Conservation (phyloP, 495 filamentous ascomycete species). For the Aspergillus indologenus region DNA sequence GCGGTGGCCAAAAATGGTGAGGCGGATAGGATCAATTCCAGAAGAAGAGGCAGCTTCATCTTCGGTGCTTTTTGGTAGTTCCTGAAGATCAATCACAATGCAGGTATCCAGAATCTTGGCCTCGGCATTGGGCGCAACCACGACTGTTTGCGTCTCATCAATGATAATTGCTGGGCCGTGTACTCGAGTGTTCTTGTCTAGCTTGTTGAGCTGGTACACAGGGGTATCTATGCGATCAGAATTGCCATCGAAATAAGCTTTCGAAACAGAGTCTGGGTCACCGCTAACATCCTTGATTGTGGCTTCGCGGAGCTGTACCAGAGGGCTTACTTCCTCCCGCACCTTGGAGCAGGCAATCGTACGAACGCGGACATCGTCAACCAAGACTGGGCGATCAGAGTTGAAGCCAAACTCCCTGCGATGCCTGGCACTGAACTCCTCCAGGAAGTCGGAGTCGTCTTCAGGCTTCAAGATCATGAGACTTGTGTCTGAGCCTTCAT, state of each 20-base stretch:
- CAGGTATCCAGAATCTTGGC: slow-evolving; percentile 41
- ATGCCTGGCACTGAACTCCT: slow-evolving; percentile 48
- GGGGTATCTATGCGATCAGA: slow-evolving; percentile 74
- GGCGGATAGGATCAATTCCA: slow-evolving; percentile 74
- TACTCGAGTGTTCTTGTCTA: slow-evolving; percentile 73
- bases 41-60: slow-evolving; percentile 72
- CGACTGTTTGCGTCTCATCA: slow-evolving; percentile 93
- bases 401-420: slow-evolving; percentile 53
- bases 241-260: slow-evolving; percentile 52
- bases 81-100: slow-evolving; percentile 48
- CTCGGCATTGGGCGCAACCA: slow-evolving; percentile 76
- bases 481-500: slow-evolving; percentile 51
- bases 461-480: slow-evolving; percentile 49
- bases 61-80: slow-evolving; percentile 57
- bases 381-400: slow-evolving; percentile 45
- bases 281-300: slow-evolving; percentile 25
- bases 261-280: slow-evolving; percentile 28
- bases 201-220: slow-evolving; percentile 78
- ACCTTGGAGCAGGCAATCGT: slow-evolving; percentile 41
- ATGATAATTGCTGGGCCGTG: slow-evolving; percentile 87
- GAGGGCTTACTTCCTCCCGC: slow-evolving; percentile 35
- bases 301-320: slow-evolving; percentile 36
- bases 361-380: slow-evolving; percentile 54
- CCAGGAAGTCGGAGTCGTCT: slow-evolving; percentile 35
- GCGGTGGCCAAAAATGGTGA: slow-evolving; percentile 92